Evolutionary conservation across 2,329 filamentous ascomycete genomes (phyloP), one percentile per base, ranked within the genome.

Genomic region (Fusarium buharicum): DNA sequence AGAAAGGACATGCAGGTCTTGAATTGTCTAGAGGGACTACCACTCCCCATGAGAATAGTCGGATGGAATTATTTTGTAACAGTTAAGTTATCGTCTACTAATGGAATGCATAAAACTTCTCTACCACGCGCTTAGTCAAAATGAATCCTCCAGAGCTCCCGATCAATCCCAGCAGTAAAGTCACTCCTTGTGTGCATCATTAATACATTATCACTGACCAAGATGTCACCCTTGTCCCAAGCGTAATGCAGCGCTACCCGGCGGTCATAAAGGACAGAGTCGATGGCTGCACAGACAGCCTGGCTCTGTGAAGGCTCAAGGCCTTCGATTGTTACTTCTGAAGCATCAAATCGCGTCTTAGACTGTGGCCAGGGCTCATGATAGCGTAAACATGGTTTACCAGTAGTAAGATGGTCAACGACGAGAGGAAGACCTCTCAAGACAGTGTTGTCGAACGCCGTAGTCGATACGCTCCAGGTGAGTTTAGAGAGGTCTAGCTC

Each of bases 171-270:
- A 0, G 79, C 73, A 2, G 68, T 73, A 40, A 82, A 83, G 36
- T 78, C 77, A 43, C 77, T 83, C 43, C 80, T 70, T 0, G 81
- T 84, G 48, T 84, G 81, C 78, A 84, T 76, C 60, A 76, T 78
- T 50, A 79, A 53, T 4, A 78, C 67, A 44, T 85, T 86, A 60
- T 86, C 84, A 55, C 74, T 84, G 6, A 86, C 70, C 1, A 86
- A 59, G 33, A 86, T 40, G 64, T 86, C 84, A 0, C 84, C 83
- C 71, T 82, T 78, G 48, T 85, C 78, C 83, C 84, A 86, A 6
- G 75, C 69, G 51, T 84, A 81, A 50, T 81, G 80, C 33, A 83
- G 75, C 8, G 78, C 80, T 0, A 84, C 78, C 0, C 83, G 75
- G 6, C 80, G 75, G 60, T 85, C 83, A 51, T 84, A 81, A 2